These are phyloP conservation scores for Hirschfeldia incana DNA, from an alignment of 345 rosid species.

Conservation along the genomic window DNA sequence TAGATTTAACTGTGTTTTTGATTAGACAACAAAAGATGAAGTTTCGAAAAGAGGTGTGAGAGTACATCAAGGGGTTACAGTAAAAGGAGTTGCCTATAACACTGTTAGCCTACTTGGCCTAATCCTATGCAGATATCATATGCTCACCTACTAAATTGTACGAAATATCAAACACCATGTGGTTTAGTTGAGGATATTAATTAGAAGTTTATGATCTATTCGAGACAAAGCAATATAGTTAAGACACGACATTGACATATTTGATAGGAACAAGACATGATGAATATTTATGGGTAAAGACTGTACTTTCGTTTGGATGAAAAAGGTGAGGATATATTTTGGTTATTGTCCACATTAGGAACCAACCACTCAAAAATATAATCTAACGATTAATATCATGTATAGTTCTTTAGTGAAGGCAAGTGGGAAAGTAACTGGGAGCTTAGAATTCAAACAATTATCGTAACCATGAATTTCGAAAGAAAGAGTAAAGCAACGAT, in stretches of 20 bases:
- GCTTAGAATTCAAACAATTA: constrained; percentile 4
- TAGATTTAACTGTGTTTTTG: background rate
- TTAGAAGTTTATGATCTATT: constrained; percentile 20
- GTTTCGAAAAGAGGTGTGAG: constrained; percentile 20
- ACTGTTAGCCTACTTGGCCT: constrained; percentile 25
- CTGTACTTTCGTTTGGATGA: constrained; percentile 31
- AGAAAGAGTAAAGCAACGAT: constrained; percentile 34
- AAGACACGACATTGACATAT: constrained; percentile 31
- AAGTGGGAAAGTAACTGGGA: constrained; percentile 19
- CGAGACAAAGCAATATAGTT: constrained; percentile 17
- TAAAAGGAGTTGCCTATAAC: constrained; percentile 12
- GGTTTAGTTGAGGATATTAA: constrained; percentile 22
- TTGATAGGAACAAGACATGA: constrained; percentile 34
- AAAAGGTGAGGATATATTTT: constrained; percentile 26
- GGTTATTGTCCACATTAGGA: constrained; percentile 38
- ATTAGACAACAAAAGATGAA: constrained; percentile 19
- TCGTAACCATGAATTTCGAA: constrained; percentile 16
- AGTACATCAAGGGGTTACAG: constrained; percentile 23
- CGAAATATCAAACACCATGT: constrained; percentile 18
- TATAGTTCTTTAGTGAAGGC: constrained; percentile 31
- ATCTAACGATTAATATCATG: constrained; percentile 20
- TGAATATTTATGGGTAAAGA: constrained; percentile 27
- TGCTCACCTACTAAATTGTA: constrained; percentile 19
- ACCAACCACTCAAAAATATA: constrained; percentile 12
- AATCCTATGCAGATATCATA: constrained; percentile 23